Percentiles rank a stretch among this genome's conserved stretches.
Evolutionary conservation across 169 alveolate species (phyloP).

Genomic region (Prorocentrum cordatum): DNA sequence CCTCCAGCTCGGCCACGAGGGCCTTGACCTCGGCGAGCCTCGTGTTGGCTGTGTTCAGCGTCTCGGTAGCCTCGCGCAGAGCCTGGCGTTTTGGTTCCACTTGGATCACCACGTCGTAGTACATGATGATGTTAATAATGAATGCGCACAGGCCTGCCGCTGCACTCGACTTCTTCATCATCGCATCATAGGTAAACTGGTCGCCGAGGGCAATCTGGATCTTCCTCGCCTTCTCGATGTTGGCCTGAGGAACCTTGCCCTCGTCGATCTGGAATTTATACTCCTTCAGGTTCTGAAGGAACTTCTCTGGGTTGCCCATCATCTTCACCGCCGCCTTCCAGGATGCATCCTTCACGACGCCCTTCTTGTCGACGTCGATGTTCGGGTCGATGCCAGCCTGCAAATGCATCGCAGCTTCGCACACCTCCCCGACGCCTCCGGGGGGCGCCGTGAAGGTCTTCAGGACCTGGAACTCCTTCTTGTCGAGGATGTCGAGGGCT

Average conservation of each 20-base stretch:
- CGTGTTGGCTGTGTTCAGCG: slow-evolving; percentile 87
- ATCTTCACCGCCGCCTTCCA: slow-evolving; percentile 92
- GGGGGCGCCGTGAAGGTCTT: slow-evolving; percentile 91
- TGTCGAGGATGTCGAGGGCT: slow-evolving; percentile 86
- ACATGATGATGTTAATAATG: slow-evolving; percentile 86
- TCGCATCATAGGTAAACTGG: slow-evolving; percentile 75
- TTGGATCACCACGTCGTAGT: slow-evolving; percentile 86
- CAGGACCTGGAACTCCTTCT: slow-evolving; percentile 89
- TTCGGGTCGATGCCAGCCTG: slow-evolving; percentile 80
- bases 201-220: slow-evolving; percentile 35
- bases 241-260: slow-evolving; percentile 82
- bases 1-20: slow-evolving; percentile 77
- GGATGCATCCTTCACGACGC: slow-evolving; percentile 84
- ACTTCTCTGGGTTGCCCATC: slow-evolving; percentile 90
- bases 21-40: slow-evolving; percentile 85
- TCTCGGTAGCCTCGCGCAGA: slow-evolving; percentile 83
- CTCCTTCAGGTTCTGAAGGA: slow-evolving; percentile 79
- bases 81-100: slow-evolving; percentile 91
- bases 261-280: slow-evolving; percentile 76
- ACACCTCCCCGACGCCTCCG: slow-evolving; percentile 85
- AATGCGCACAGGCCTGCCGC: slow-evolving; percentile 86
- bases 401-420: slow-evolving; percentile 87
- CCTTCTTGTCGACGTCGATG: slow-evolving; percentile 88
- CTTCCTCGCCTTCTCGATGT: slow-evolving; percentile 80
- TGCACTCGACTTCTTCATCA: slow-evolving; percentile 86